phyloP scores from a whole-genome alignment of 108 stramenopile genomes.

The Discostella pseudostelligera region DNA sequence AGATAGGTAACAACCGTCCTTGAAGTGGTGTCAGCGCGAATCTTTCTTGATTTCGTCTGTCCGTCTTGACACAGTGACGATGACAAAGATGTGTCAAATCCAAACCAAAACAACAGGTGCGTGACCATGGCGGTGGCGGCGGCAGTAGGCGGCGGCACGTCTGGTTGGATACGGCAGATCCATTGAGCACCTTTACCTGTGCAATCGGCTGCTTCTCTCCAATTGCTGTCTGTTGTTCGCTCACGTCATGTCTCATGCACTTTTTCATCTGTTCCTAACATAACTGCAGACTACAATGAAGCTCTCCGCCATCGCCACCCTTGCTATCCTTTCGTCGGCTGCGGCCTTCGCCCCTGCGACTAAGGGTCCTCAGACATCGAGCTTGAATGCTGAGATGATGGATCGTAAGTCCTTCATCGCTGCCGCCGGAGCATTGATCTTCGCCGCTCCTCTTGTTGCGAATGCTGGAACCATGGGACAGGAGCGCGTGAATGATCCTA shows the following conservation, averaged over 20 bases:
- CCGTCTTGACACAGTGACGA: too few species aligned
- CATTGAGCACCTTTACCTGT: too few species aligned
- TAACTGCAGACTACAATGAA: constrained; percentile 27
- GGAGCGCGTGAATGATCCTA: constrained; percentile 62
- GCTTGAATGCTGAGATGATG: constrained; percentile 66
- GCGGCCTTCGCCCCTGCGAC: constrained; percentile 43
- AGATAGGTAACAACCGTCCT: neutral
- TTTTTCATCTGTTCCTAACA: too few species aligned
- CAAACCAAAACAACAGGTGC: constrained; percentile 3
- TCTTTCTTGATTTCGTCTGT: neutral
- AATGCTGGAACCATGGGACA: constrained; percentile 77
- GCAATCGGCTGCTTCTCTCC: too few species aligned
- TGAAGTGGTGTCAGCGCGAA: too few species aligned
- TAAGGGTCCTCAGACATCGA: constrained; percentile 19
- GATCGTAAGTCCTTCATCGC: constrained; percentile 69
- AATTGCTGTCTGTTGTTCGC: too few species aligned
- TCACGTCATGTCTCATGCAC: too few species aligned
- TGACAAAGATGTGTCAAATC: too few species aligned
- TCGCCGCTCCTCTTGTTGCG: constrained; percentile 64
- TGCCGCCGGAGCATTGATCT: constrained; percentile 61
- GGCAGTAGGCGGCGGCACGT: too few species aligned
- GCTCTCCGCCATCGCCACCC: constrained; percentile 30
- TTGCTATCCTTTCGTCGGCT: constrained; percentile 35
- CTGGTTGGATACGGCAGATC: too few species aligned
- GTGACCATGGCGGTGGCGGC: constrained; percentile 10